phyloP scores from a whole-genome alignment of 257 asterid genomes.

The Solanum stenotomum region DNA sequence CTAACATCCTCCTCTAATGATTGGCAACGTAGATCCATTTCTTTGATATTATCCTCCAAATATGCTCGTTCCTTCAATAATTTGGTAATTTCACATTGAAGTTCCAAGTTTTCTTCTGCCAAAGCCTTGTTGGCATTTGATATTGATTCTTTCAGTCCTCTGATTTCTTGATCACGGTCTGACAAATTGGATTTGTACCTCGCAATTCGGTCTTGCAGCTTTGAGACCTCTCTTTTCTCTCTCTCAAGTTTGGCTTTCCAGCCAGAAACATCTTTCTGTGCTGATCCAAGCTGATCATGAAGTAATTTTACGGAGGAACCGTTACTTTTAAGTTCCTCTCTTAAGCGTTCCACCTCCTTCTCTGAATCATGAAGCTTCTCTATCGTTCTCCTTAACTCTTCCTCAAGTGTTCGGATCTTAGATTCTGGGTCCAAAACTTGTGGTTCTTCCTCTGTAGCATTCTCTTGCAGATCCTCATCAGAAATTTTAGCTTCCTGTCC shows the following conservation, averaged over 20 bases:
- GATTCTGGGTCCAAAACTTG: slow-evolving; percentile 16
- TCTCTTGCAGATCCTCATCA: slow-evolving; percentile 19
- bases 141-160: slow-evolving; percentile 60
- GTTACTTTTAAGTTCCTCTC: slow-evolving; percentile 36
- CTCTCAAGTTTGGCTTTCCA: slow-evolving; percentile 53
- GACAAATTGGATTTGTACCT: slow-evolving; percentile 67
- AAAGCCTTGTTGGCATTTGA: slow-evolving; percentile 73
- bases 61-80: slow-evolving; percentile 41
- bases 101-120: slow-evolving; percentile 64
- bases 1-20: slow-evolving; percentile 62
- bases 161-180: slow-evolving; percentile 78
- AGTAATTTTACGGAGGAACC: slow-evolving; percentile 22
- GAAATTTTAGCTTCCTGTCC: background rate
- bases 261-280: slow-evolving; percentile 38
- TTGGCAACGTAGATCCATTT: slow-evolving; percentile 62
- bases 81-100: slow-evolving; percentile 46
- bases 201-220: slow-evolving; percentile 57
- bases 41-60: slow-evolving; percentile 64
- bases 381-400: slow-evolving; percentile 30
- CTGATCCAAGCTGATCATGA: slow-evolving; percentile 51
- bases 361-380: slow-evolving; percentile 48
- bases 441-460: slow-evolving; percentile 8
- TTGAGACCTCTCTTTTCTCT: slow-evolving; percentile 58
- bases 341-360: slow-evolving; percentile 37
- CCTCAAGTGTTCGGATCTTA: slow-evolving; percentile 32